Base-by-base conservation (phyloP, 1,284 basidiomycete species). In the Apiotrichum siamense region DNA sequence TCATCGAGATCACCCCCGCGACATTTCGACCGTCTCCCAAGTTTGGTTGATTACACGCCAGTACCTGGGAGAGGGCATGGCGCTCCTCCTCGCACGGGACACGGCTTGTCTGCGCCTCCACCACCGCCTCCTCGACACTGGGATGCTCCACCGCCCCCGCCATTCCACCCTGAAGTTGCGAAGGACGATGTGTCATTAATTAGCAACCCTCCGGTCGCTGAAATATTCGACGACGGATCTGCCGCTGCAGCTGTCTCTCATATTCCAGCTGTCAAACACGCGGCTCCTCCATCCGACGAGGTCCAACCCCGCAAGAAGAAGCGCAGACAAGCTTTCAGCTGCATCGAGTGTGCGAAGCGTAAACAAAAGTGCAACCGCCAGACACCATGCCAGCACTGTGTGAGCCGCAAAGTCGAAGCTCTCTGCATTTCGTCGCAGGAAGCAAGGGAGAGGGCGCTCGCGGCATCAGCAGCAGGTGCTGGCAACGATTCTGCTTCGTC, bases 311-410 rank as follows among this genome's bases (percentile, higher is more conserved):
- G 59, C n/a, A 72, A 70, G 58, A 72, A 72, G 59, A 72, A 72
- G 46, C 47, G 69, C 17, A 46, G 70, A 18, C 62, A 67, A 13
- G 70, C 70, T 1, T 58, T 70, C 23, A 61, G 60, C 4, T 72
- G 70, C 44, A 66, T 65, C 11, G 67, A 72, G 52, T 72, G 70
- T 31, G 62, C 67, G 6, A 72, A 72, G 45, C 57, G 70, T 35
- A 72, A 72, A 48, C 70, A 72, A 38, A 66, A 64, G 47, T 72
- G 70, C 51, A 70, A 72, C 54, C 52, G 70, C n/a, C 64, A 70
- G 37, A 69, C 65, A 24, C 70, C 70, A 9, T 72, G 70, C 46
- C 67, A 70, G 40, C 70, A 72, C 46, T 72, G 70, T 40, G 59
- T 66, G 2, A 62, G 64, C 26, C 54, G 69, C 31, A 54, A 67